Evolutionary conservation across 2,329 filamentous ascomycete genomes (phyloP), one percentile per base, ranked within the genome.

Genomic region (Cadophora sp.): DNA sequence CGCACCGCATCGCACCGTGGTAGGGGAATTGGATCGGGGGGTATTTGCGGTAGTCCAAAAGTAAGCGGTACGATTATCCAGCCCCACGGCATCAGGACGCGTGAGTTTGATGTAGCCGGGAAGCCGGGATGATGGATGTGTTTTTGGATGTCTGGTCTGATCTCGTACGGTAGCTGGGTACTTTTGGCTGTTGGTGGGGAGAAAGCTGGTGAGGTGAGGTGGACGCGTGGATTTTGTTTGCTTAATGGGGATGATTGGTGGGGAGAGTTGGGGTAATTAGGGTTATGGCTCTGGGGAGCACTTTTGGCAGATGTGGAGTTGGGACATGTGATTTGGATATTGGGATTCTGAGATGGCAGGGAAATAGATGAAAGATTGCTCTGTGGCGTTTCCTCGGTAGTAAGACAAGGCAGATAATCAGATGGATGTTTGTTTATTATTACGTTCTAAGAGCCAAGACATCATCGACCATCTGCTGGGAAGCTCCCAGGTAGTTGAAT

Each of bases 401-500:
- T 53, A 5, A 33, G 16, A 33, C 50, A 33, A 33, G 50, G 50
- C 27, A 53, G 27, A 53, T 53, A 33, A 18, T n/a, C 27, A 33
- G 50, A 53, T 53, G 50, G 27, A 53, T 14, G 24, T 53, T 53
- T 53, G 14, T 62, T 50, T 60, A 66, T 62, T 65, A 43, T 62
- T 65, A 43, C 20, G 53, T 61, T 58, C 51, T 68, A 13, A 68
- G 45, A 22, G 68, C 65, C 48, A 70, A 61, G 39, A 75, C 70
- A 53, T 74, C 66, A 43, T 78, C 76, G 20, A 76, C 75, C 76
- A 78, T 78, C 43, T 72, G 59, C 53, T 71, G 69, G 36, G 70
- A 72, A 27, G 72, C 69, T 33, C 76, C 75, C 36, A 77, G 65
- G 70, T 85, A 85, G 51, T 83, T 83, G 27, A 79, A 78, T 1